phyloP scores from a whole-genome alignment of 495 filamentous ascomycete species.

The Ramalina peruviana region DNA sequence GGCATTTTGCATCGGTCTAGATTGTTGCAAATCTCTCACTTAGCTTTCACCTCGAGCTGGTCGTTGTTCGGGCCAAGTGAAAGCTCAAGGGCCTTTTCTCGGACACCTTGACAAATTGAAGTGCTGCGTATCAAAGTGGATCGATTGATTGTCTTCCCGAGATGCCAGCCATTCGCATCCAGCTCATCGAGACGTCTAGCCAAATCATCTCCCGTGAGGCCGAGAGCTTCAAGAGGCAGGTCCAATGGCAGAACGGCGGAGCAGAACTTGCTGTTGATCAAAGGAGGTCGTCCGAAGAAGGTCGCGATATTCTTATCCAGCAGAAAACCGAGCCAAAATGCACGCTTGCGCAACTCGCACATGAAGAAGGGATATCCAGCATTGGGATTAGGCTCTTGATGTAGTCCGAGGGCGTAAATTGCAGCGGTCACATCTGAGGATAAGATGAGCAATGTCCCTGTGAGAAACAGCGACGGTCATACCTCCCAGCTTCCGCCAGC shows the following conservation, averaged over 20 bases:
- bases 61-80: slow-evolving; percentile 28
- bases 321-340: slow-evolving; percentile 37
- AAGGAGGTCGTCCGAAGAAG: slow-evolving; percentile 43
- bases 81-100: slow-evolving; percentile 46
- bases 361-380: slow-evolving; percentile 35
- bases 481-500: slow-evolving; percentile 28
- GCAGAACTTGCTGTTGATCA: slow-evolving; percentile 40
- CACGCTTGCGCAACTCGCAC: slow-evolving; percentile 32
- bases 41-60: neutral
- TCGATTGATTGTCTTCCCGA: neutral
- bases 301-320: slow-evolving; percentile 38
- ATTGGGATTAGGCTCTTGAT: slow-evolving; percentile 33
- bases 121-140: slow-evolving; percentile 34
- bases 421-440: neutral
- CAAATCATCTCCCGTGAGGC: slow-evolving; percentile 31
- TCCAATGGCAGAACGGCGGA: slow-evolving; percentile 43
- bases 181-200: slow-evolving; percentile 14
- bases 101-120: slow-evolving; percentile 34
- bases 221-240: slow-evolving; percentile 34
- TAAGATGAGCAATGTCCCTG: slow-evolving; percentile 3
- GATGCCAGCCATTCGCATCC: neutral
- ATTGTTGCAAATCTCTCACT: neutral
- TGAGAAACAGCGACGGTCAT: slow-evolving; percentile 16
- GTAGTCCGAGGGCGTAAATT: slow-evolving; percentile 42
- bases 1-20: no score